phyloP scores from a whole-genome alignment of 805 yeast genomes.

The Torulaspora microellipsoides region DNA sequence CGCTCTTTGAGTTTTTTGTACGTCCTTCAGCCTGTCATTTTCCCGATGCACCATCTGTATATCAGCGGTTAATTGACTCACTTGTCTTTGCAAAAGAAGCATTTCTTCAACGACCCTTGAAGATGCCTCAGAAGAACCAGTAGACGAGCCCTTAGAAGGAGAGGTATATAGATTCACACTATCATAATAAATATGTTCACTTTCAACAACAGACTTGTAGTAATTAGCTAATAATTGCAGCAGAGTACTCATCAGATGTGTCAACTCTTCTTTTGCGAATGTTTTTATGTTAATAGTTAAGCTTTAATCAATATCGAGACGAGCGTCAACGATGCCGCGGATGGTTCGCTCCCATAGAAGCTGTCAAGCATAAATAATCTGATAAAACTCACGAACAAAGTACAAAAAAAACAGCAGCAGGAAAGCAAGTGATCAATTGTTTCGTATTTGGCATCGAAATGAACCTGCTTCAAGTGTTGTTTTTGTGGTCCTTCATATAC shows the following conservation, averaged over 20 bases:
- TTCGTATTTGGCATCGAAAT: background rate
- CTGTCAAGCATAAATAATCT: no score
- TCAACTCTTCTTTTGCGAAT: no score
- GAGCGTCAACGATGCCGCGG: no score
- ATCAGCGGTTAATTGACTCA: constrained; percentile 34
- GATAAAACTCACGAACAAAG: no score
- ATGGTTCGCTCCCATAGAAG: no score
- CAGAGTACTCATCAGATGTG: constrained; percentile 19
- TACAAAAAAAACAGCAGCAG: no score
- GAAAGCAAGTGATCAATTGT: background rate
- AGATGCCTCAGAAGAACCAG: constrained; percentile 4
- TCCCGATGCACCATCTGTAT: constrained; percentile 29
- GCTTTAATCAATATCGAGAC: no score
- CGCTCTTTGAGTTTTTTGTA: constrained; percentile 34
- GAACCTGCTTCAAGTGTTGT: constrained; percentile 1
- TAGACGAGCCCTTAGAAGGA: background rate
- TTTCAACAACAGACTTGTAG: constrained; percentile 27
- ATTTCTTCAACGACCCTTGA: constrained; percentile 31
- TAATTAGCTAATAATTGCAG: constrained; percentile 27
- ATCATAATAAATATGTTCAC: constrained; percentile 25
- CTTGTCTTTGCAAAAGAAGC: constrained; percentile 34
- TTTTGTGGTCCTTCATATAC: background rate
- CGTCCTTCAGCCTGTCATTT: constrained; percentile 30
- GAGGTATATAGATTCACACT: constrained; percentile 3
- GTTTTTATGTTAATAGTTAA: no score